Evolutionary conservation across 1,284 basidiomycete species (phyloP), one percentile per base, ranked within the genome.

Genomic region (Trametes pubescens): DNA sequence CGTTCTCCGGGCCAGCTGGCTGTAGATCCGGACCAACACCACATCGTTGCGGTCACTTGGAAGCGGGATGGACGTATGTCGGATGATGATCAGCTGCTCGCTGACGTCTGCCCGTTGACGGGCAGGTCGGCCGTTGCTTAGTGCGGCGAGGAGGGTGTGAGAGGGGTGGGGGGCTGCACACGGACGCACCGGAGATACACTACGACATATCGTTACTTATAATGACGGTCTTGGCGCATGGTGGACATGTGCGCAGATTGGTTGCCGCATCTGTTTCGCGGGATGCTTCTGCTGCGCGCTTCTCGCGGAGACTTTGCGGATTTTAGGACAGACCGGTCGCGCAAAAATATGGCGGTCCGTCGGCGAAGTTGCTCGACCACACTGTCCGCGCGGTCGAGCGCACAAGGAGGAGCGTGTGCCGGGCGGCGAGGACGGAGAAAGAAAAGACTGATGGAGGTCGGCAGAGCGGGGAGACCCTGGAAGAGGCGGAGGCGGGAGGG

Each of bases 41-140:
- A 32, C 14, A n/a, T 32, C 22, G 22, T 21, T 54, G 52, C 52
- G 52, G 52, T 40, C 52, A 40, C 37, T 18, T 32, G 37, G 52
- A 54, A 54, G 52, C 38, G 38, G 29, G 38, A 54, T 43, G 38
- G 52, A 54, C 37, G 22, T 22, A 54, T 54, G 52, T 43, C 52
- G 37, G 52, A 54, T 54, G 52, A 26, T 40, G 37, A 8, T 24
- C 52, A 54, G 16, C 49, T 40, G 37, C 13, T 29, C 37, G 38
- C 29, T 34, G 52, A 43, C 52, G 38, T 40, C 52, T 43, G 38
- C 11, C 37, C 21, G 11, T 18, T 10, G 5, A 24, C 52, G 52
- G 52, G 38, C 24, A 43, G 37, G 24, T 38, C 38, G 52, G 32
- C 37, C 38, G 52, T 40, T 37, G 34, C 48, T 18, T 14, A 47